A percentile compares a stretch with the other conserved stretches of the same genome.
Conservation (phyloP, 148 eudicot species). For the Rheum nobile region DNA sequence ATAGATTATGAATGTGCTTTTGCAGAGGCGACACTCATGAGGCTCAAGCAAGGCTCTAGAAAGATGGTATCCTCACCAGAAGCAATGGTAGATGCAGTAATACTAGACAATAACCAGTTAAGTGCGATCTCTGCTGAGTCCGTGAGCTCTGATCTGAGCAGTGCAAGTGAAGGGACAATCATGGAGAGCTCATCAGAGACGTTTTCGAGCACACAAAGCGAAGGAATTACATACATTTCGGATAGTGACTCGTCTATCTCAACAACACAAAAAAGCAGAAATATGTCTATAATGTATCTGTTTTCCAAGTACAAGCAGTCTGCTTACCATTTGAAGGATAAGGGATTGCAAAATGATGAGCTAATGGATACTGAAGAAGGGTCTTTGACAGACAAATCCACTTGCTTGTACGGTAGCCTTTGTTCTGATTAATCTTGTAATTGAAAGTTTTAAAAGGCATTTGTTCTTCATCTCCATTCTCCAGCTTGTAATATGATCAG, state of each 20-base stretch:
- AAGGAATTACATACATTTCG: background rate
- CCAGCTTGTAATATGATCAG: background rate
- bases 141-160: slow-evolving; percentile 1
- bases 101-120: background rate
- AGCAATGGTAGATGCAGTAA: background rate
- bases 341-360: slow-evolving; percentile 3
- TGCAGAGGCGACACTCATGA: slow-evolving; percentile 59
- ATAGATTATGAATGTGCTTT: slow-evolving; percentile 1
- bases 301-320: slow-evolving; percentile 22
- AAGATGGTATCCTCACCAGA: background rate
- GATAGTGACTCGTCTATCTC: slow-evolving; percentile 2
- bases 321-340: background rate
- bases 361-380: background rate
- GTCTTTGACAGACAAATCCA: slow-evolving; percentile 4
- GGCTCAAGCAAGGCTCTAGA: slow-evolving; percentile 55
- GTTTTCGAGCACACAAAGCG: background rate
- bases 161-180: background rate
- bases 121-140: background rate
- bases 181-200: background rate
- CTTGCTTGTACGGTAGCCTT: background rate
- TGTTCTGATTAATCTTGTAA: background rate
- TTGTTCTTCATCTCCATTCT: background rate
- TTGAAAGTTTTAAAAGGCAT: background rate
- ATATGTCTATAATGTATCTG: slow-evolving; percentile 9
- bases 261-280: background rate